Percentiles rank a stretch among this genome's conserved stretches.
Evolutionary conservation across 257 asterid species (phyloP).

Genomic region (Solanum bukasovii): DNA sequence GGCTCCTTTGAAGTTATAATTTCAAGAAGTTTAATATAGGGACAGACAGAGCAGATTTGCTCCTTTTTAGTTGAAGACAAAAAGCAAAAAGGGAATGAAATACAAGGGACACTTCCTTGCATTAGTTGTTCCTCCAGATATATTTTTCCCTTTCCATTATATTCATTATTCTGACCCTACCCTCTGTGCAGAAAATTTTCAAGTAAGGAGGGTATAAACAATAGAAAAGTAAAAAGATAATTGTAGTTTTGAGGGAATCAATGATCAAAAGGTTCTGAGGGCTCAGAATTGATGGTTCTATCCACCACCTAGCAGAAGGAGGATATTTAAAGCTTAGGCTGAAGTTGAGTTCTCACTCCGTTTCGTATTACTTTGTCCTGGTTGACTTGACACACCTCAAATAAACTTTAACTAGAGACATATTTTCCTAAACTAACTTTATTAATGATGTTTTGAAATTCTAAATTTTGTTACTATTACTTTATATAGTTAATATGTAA

Average conservation of each 20-base stretch:
- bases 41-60: background rate
- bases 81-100: background rate
- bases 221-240: background rate
- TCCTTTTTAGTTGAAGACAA: background rate
- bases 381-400: background rate
- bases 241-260: background rate
- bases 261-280: background rate
- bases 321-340: background rate
- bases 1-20: conserved; percentile 3
- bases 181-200: background rate
- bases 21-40: background rate
- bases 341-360: background rate
- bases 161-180: background rate
- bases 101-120: background rate
- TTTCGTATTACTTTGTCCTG: background rate
- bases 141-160: background rate
- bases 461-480: background rate
- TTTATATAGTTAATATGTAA: background rate
- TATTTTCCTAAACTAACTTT: background rate
- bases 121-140: background rate
- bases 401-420: background rate
- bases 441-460: background rate
- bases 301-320: background rate
- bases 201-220: background rate
- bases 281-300: background rate